A percentile compares a stretch with the other conserved stretches of the same genome.
These are phyloP conservation scores for Neurospora pannonica DNA, from an alignment of 495 filamentous ascomycete genomes.

Conservation along the genomic window DNA sequence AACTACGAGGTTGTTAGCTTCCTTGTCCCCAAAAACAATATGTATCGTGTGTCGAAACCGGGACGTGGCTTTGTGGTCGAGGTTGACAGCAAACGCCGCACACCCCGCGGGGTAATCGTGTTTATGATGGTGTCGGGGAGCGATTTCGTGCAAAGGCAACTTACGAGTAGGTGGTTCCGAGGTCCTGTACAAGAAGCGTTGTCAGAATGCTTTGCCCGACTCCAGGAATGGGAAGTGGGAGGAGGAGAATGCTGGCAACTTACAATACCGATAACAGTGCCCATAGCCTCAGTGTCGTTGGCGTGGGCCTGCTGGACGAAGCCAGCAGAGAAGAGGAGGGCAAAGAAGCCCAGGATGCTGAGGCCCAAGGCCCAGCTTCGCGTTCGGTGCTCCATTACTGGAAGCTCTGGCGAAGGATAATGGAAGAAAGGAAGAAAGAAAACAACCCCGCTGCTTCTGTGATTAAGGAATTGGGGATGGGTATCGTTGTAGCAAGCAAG, in stretches of 20 bases:
- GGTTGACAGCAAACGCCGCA: not conserved
- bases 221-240: not conserved
- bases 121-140: not conserved
- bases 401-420: constrained; percentile 8
- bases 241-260: constrained; percentile 12
- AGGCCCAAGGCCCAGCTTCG: constrained; percentile 38
- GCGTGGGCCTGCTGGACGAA: constrained; percentile 69
- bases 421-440: constrained; percentile 7
- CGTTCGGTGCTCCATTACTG: constrained; percentile 42
- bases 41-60: not conserved
- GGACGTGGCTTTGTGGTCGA: not conserved
- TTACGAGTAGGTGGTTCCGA: constrained; percentile 96
- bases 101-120: not conserved
- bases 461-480: constrained; percentile 1
- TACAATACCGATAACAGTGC: constrained; percentile 89
- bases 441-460: constrained; percentile 7
- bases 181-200: constrained; percentile 43
- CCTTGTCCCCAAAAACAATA: not conserved
- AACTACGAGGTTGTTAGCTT: constrained; percentile 16
- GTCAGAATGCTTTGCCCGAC: constrained; percentile 8
- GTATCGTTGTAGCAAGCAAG: constrained; percentile 1
- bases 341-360: constrained; percentile 50
- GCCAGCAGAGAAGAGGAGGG: constrained; percentile 63
- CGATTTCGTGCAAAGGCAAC: constrained; percentile 2
- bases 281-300: constrained; percentile 67